Evolutionary conservation across 305 asterid genomes (phyloP), one percentile per base, ranked within the genome.

Genomic region (Fraxinus angustifolia): DNA sequence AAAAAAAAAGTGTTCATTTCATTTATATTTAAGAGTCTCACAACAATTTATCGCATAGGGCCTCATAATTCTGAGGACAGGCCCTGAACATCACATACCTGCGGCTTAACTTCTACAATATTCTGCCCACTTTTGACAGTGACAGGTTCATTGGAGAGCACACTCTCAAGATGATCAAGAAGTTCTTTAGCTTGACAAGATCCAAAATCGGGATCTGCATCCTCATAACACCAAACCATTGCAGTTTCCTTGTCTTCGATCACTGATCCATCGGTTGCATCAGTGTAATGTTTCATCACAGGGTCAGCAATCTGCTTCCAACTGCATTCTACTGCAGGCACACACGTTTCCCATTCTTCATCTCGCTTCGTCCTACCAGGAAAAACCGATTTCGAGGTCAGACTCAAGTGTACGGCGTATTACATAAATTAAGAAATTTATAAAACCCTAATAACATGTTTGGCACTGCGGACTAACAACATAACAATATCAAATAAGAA

Each of bases 271-370:
- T 93, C 98, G 2, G 98, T 93, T 6, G 98, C 90, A 86, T 93
- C 98, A 0, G 96, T 92, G 84, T 93, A 93, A 17, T 92, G 94
- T 50, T 87, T 90, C 97, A 93, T 93, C 0, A 93, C 97, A 0
- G 98, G 98, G 85, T 92, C 97, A 0, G 94, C 97, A 56, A 93
- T 92, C 86, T 93, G 96, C 85, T 91, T 93, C 98, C 98, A 93
- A 73, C 93, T 84, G 80, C 96, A 92, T 81, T 93, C 98, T 35
- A 87, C 93, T 38, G 73, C 87, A 1, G 98, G 91, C 30, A 88
- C 89, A 73, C 94, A 86, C 0, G 93, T 92, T 84, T 93, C 97
- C 98, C 98, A 93, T 79, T 90, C 97, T 31, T 88, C 93, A 6
- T 90, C 96, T 56, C 87, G 84, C 71, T 82, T 87, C 88, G 87